These are phyloP conservation scores for Pichia occidentalis DNA, from an alignment of 805 yeast genomes.

Conservation along the genomic window DNA sequence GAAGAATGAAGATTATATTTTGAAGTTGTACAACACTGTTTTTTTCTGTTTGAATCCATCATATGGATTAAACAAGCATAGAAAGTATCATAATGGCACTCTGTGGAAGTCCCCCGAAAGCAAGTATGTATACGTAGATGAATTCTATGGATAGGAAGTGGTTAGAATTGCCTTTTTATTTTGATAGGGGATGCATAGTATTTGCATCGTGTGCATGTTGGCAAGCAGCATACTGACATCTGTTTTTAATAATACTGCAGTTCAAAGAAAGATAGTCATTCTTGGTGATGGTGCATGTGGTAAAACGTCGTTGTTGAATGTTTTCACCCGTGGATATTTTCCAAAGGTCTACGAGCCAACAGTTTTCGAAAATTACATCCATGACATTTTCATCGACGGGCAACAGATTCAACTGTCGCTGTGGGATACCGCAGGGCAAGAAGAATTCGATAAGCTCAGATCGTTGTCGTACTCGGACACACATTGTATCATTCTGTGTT, in stretches of 20 bases:
- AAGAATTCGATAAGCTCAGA: conserved; percentile 91
- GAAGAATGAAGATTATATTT: background rate
- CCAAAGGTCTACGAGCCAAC: conserved; percentile 99
- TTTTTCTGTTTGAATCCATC: background rate
- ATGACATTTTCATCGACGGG: conserved; percentile 92
- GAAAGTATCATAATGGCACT: conserved; percentile 30
- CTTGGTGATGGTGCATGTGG: conserved; percentile 99
- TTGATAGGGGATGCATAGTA: too few relatives aligned
- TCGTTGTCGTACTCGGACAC: conserved; percentile 92
- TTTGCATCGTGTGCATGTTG: too few relatives aligned
- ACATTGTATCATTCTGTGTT: conserved; percentile 94
- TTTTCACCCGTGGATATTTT: conserved; percentile 94
- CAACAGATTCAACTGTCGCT: conserved; percentile 85
- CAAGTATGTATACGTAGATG: conserved; percentile 32
- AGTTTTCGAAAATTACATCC: conserved; percentile 94
- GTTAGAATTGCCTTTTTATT: too few relatives aligned
- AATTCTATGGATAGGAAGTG: too few relatives aligned
- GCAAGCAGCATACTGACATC: too few relatives aligned
- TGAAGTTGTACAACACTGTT: background rate
- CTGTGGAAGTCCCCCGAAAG: conserved; percentile 40
- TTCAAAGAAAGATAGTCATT: conserved; percentile 88
- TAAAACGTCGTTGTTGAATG: conserved; percentile 88
- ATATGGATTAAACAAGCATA: background rate
- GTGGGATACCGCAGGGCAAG: conserved; percentile 99
- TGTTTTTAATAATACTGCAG: conserved; percentile 25